Evolutionary conservation across 306 rosid species (phyloP), one percentile per base, ranked within the genome.

Genomic region (Quillaja saponaria): DNA sequence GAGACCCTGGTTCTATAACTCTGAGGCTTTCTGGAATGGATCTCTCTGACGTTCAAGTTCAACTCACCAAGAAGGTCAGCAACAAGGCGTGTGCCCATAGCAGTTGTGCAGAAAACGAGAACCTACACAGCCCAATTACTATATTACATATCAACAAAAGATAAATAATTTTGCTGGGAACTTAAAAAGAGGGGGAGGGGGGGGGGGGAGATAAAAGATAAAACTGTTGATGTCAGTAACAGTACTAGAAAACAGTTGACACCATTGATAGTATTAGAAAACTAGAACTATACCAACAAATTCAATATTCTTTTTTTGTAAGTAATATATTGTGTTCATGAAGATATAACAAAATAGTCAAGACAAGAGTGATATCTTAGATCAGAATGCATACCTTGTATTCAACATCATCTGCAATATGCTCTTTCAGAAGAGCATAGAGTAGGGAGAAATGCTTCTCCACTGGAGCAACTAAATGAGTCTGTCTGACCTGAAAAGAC

Each of bases 71-170:
- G 91, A 75, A 89, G 87, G 61, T 80, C 86, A 38, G 99, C 89
- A 60, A 92, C 91, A 78, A 92, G 68, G 65, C 85, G 69, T 33
- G 99, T 92, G 59, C 86, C 87, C 99, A 86, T 89, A 49, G 99
- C 99, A 55, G 99, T 92, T 59, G 99, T 92, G 78, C 99, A 92
- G 85, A 92, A 92, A 69, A 92, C 87, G 55, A 92, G 95, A 71
- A 92, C 95, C 99, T 92, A 61, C 54, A 75, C n/a, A 50, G 64
- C 55, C 34, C 61, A 64, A 77, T 47, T 40, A 63, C 67, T 34
- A 58, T 11, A 55, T 82, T 47, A 76, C 54, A 74, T 13, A 42
- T 61, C 38, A 67, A 14, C 28, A 28, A 65, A 63, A 52, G 19
- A 65, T 37, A 31, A 3, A 50, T 40, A 59, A 51, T 18, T 4